phyloP scores from a whole-genome alignment of 768 basidiomycete genomes.

The Agrocybe praecox region DNA sequence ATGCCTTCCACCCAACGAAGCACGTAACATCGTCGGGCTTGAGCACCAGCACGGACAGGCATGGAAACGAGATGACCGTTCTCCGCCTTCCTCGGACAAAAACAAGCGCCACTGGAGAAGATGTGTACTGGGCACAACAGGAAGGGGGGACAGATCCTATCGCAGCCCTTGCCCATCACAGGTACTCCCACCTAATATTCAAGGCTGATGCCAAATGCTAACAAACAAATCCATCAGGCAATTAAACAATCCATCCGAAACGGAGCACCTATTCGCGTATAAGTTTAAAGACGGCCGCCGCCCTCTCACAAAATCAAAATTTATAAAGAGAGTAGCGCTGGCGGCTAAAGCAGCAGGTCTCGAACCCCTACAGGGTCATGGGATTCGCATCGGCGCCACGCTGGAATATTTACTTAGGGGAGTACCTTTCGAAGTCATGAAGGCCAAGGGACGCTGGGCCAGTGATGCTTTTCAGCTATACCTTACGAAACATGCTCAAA shows the following conservation, averaged over 20 bases:
- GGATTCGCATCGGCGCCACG: conserved; percentile 29
- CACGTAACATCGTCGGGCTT: conserved; percentile 32
- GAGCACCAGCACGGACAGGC: conserved; percentile 14
- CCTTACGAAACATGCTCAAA: conserved; percentile 19
- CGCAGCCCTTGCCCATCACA: conserved; percentile 14
- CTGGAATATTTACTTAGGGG: conserved; percentile 39
- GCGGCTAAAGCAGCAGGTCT: conserved; percentile 10
- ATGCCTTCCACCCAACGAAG: conserved; percentile 25
- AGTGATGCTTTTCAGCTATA: conserved; percentile 31
- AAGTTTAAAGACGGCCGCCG: neutral
- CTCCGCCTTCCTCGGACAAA: conserved; percentile 33
- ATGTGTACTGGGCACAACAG: conserved; percentile 28
- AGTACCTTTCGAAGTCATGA: conserved; percentile 37
- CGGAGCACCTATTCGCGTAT: conserved; percentile 30
- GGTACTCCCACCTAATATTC: too few relatives aligned
- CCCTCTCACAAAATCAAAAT: conserved; percentile 29
- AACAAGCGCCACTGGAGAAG: conserved; percentile 18
- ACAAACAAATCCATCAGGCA: too few relatives aligned
- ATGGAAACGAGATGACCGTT: conserved; percentile 23
- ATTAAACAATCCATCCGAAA: conserved; percentile 6
- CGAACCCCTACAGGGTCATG: conserved; percentile 26
- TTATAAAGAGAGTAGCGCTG: conserved; percentile 18
- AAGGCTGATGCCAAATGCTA: too few relatives aligned
- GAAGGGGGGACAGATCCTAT: conserved; percentile 24
- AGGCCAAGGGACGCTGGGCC: conserved; percentile 36